phyloP scores from a whole-genome alignment of 1,284 basidiomycete genomes.

The Fomitopsis schrenkii region DNA sequence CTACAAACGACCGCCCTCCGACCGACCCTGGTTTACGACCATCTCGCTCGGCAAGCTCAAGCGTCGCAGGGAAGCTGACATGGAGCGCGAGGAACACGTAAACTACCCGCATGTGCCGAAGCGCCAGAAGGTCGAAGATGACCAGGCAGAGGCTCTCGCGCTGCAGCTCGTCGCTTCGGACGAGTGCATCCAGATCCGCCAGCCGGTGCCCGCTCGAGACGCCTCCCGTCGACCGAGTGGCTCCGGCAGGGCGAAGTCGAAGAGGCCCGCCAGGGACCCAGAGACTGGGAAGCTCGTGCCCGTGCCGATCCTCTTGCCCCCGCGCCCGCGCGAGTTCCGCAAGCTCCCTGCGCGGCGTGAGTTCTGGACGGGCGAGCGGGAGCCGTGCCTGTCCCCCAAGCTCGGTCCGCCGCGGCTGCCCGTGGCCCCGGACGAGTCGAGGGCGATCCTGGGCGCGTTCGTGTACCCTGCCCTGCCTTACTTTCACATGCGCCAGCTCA shows the following conservation, averaged over 20 bases:
- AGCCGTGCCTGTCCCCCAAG: conserved; percentile 9
- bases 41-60: conserved; percentile 12
- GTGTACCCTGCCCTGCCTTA: background rate
- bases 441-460: conserved; percentile 3
- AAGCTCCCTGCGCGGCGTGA: background rate
- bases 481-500: background rate
- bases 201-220: background rate
- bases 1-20: conserved; percentile 7
- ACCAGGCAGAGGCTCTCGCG: background rate
- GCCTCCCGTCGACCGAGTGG: background rate
- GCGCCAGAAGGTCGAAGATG: conserved; percentile 2
- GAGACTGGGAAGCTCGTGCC: background rate
- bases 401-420: conserved; percentile 7
- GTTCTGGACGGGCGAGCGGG: conserved; percentile 6
- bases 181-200: background rate
- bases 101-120: background rate
- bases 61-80: conserved; percentile 5
- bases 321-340: background rate
- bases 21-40: background rate
- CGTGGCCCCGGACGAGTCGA: background rate
- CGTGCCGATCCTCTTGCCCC: background rate
- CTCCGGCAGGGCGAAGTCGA: background rate
- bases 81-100: background rate
- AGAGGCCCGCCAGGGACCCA: background rate
- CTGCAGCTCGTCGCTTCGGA: background rate